Evolutionary conservation across 768 basidiomycete species (phyloP).

Genomic region (Boletus eberwhitei): DNA sequence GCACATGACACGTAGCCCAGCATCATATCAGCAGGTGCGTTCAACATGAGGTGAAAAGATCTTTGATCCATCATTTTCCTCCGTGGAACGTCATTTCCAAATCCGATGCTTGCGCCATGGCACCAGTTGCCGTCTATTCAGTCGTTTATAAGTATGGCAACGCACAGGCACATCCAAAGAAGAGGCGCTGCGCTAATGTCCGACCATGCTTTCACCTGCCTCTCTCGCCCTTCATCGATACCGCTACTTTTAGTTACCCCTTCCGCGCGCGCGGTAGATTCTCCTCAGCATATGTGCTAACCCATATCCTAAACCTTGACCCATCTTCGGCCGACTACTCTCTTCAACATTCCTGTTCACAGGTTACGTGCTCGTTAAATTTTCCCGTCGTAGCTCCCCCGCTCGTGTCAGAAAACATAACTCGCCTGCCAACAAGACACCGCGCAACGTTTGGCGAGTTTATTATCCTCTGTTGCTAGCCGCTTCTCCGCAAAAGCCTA

Average conservation of each 20-base stretch:
- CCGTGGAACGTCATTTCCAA: conserved; percentile 23
- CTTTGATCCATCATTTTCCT: conserved; percentile 26
- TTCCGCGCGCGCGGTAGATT: conserved; percentile 18
- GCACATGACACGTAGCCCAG: conserved; percentile 25
- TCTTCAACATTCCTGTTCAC: conserved; percentile 7
- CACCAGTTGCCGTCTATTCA: conserved; percentile 29
- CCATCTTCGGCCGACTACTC: conserved; percentile 11
- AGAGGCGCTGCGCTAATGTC: conserved; percentile 30
- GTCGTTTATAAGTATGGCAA: conserved; percentile 24
- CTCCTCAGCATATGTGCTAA: conserved; percentile 7
- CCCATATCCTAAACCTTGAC: conserved; percentile 13
- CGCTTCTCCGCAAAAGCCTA: conserved; percentile 34
- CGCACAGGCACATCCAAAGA: conserved; percentile 23
- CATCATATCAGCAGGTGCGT: conserved; percentile 31
- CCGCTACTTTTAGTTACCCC: conserved; percentile 19
- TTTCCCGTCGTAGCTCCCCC: conserved; percentile 13
- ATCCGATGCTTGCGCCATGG: conserved; percentile 19
- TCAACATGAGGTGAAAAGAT: conserved; percentile 31
- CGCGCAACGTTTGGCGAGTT: not conserved
- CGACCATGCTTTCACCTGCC: conserved; percentile 26
- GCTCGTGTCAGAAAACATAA: not conserved
- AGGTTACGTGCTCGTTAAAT: conserved; percentile 16
- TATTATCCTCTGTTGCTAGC: conserved; percentile 18
- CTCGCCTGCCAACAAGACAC: not conserved
- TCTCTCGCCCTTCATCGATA: conserved; percentile 22